Conservation (phyloP, 345 rosid species). For the Cardamine occulta region DNA sequence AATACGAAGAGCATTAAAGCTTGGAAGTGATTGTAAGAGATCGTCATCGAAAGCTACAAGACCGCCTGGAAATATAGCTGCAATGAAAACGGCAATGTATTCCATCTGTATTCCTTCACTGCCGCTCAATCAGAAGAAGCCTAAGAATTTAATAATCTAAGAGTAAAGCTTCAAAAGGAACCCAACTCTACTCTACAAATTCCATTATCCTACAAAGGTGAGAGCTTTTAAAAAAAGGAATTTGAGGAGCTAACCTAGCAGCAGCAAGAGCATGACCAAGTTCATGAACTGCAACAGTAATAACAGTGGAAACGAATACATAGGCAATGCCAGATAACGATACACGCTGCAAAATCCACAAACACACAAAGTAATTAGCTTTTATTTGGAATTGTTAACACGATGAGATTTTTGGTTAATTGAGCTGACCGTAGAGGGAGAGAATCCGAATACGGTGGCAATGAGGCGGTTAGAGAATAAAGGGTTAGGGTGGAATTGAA, state of each 20-base stretch:
- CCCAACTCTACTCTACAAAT: background rate
- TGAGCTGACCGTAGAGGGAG: slow-evolving; percentile 46
- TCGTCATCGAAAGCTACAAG: slow-evolving; percentile 80
- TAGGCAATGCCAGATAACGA: slow-evolving; percentile 59
- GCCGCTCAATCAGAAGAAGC: slow-evolving; percentile 58
- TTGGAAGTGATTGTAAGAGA: slow-evolving; percentile 58
- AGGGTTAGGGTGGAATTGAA: slow-evolving; percentile 32
- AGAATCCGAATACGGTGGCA: slow-evolving; percentile 48
- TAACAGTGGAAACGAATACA: slow-evolving; percentile 56
- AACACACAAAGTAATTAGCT: slow-evolving; percentile 4
- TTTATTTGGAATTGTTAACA: background rate
- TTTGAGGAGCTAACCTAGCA: slow-evolving; percentile 60
- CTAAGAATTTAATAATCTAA: slow-evolving; percentile 35
- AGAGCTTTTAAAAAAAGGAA: background rate
- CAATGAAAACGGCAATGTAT: slow-evolving; percentile 80
- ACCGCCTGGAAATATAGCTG: slow-evolving; percentile 89
- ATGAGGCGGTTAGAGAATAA: slow-evolving; percentile 32
- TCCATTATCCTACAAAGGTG: background rate
- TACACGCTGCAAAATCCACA: slow-evolving; percentile 41
- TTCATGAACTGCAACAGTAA: slow-evolving; percentile 83
- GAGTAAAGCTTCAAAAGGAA: slow-evolving; percentile 11
- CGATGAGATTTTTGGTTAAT: background rate
- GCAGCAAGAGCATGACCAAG: slow-evolving; percentile 91
- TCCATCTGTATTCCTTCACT: slow-evolving; percentile 88
- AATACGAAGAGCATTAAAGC: slow-evolving; percentile 64